Evolutionary conservation across 129 eudicot genomes (phyloP).

Genomic region (Heracleum sosnowskyi): DNA sequence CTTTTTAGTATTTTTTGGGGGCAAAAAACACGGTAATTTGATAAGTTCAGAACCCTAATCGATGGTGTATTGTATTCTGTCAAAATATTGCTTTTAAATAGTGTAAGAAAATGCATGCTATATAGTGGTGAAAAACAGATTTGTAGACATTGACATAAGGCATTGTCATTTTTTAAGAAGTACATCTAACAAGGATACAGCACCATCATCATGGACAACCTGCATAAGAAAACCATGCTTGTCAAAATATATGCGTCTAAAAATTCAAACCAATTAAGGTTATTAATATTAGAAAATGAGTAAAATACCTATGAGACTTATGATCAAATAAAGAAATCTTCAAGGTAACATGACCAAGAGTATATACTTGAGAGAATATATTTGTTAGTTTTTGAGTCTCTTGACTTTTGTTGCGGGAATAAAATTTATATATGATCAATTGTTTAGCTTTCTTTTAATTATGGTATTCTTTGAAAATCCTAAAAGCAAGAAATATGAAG

Average conservation of each 20-base stretch:
- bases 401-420: neutral
- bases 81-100: neutral
- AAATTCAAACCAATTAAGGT: neutral
- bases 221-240: conserved; percentile 25
- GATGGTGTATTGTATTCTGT: neutral
- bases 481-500: neutral
- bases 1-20: neutral
- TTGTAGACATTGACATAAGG: neutral
- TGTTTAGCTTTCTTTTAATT: neutral
- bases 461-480: neutral
- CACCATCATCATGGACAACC: conserved; percentile 97
- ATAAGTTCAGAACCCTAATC: neutral
- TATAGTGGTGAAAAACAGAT: neutral
- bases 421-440: neutral
- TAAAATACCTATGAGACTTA: neutral
- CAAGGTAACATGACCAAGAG: neutral
- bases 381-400: neutral
- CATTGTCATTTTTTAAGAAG: neutral
- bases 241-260: neutral
- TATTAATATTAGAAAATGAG: neutral
- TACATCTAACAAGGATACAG: conserved; percentile 61
- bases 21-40: neutral
- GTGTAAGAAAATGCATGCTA: neutral
- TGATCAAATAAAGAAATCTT: neutral
- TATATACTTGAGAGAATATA: neutral